Percentiles rank a stretch among this genome's conserved stretches.
Evolutionary conservation across 352 stramenopile species (phyloP).

Genomic region (Achlya hypogyna): DNA sequence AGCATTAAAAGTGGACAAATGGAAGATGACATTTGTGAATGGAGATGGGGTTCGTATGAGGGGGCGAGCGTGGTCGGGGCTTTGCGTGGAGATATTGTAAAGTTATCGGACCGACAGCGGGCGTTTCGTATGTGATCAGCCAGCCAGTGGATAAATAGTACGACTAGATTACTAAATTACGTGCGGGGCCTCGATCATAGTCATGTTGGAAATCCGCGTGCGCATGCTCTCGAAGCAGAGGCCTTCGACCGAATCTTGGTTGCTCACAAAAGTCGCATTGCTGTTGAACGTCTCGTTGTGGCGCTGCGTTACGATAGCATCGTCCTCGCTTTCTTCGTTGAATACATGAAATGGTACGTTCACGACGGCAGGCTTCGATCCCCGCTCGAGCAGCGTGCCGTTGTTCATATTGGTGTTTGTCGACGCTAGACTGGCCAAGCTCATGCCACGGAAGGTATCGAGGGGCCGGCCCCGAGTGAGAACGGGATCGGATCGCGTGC

Average conservation of each 20-base stretch:
- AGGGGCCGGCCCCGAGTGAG: not conserved
- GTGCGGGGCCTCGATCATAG: not conserved
- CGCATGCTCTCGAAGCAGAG: not conserved
- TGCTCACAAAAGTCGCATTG: not conserved
- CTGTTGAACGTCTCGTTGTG: not conserved
- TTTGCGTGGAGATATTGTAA: no score
- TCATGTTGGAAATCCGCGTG: slow-evolving; percentile 4
- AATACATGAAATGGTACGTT: not conserved
- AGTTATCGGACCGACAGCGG: no score
- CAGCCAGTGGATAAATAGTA: no score
- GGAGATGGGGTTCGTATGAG: no score
- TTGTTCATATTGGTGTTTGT: not conserved
- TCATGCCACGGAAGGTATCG: not conserved
- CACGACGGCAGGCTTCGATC: not conserved
- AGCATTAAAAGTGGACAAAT: no score
- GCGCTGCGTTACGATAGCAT: not conserved
- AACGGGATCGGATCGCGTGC: slow-evolving; percentile 1
- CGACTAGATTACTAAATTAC: not conserved
- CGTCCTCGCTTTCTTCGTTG: not conserved
- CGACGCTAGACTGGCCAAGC: not conserved
- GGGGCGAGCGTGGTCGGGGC: no score
- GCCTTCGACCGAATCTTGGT: not conserved
- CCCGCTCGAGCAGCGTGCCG: not conserved
- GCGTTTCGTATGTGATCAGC: no score
- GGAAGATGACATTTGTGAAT: no score